A percentile compares a stretch with the other conserved stretches of the same genome.
Evolutionary conservation across 1,139 yeast species (phyloP).

Genomic region (Diutina ranongensis): DNA sequence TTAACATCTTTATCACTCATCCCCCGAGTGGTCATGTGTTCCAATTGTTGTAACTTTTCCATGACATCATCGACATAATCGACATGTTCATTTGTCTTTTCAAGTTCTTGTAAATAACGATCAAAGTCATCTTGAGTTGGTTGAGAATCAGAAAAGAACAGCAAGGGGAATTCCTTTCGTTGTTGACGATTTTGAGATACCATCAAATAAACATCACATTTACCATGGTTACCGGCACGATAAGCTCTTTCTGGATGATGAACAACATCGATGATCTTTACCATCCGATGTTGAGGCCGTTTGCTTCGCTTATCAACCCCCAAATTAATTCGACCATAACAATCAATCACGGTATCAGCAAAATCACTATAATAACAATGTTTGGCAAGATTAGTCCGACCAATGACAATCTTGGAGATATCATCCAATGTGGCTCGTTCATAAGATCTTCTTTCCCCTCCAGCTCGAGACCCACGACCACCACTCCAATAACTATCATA

Average conservation of each 20-base stretch:
- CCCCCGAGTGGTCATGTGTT: constrained; percentile 48
- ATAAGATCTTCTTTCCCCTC: constrained; percentile 21
- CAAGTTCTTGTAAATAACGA: constrained; percentile 51
- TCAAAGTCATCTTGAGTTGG: constrained; percentile 61
- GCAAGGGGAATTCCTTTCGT: constrained; percentile 63
- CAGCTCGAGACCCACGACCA: constrained; percentile 20
- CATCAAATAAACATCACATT: constrained; percentile 49
- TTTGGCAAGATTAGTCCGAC: constrained; percentile 64
- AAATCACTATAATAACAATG: constrained; percentile 79
- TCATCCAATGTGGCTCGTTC: constrained; percentile 39
- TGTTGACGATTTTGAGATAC: constrained; percentile 61
- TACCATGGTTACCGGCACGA: constrained; percentile 35
- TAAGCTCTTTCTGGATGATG: constrained; percentile 39
- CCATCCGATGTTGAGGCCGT: constrained; percentile 69
- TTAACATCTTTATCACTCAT: constrained; percentile 71
- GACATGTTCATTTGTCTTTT: constrained; percentile 43
- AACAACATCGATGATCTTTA: constrained; percentile 59
- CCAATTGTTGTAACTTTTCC: constrained; percentile 50
- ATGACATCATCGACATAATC: constrained; percentile 62
- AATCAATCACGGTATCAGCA: constrained; percentile 53
- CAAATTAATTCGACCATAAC: constrained; percentile 73
- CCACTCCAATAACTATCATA: constrained; percentile 32
- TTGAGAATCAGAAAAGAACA: constrained; percentile 66
- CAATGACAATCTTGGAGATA: constrained; percentile 60
- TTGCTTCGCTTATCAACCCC: constrained; percentile 58